phyloP scores from a whole-genome alignment of 768 basidiomycete species.

The Boletus pseudopeckii region DNA sequence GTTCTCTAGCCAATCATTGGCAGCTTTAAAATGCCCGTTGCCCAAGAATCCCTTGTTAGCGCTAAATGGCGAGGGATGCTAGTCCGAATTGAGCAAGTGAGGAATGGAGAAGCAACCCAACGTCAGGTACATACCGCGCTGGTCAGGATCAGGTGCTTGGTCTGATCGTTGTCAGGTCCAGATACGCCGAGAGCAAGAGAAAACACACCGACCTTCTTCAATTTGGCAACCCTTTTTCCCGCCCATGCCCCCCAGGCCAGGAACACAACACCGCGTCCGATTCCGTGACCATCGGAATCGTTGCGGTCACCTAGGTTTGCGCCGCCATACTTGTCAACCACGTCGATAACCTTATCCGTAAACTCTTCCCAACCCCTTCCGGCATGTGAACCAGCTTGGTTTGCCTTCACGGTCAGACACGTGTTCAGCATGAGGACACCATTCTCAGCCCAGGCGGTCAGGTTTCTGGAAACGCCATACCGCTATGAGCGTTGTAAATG shows the following conservation, averaged over 20 bases:
- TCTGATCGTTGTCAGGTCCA: slow-evolving; percentile 40
- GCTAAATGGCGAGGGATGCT: slow-evolving; percentile 85
- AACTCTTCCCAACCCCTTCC: slow-evolving; percentile 90
- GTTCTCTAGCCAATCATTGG: slow-evolving; percentile 82
- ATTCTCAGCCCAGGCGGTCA: slow-evolving; percentile 75
- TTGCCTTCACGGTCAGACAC: slow-evolving; percentile 82
- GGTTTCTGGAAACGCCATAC: slow-evolving; percentile 49
- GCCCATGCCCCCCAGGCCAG: slow-evolving; percentile 92
- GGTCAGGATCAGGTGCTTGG: slow-evolving; percentile 74
- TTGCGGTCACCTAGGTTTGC: slow-evolving; percentile 51
- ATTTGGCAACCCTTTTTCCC: slow-evolving; percentile 72
- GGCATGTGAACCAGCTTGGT: slow-evolving; percentile 74
- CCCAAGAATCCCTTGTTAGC: slow-evolving; percentile 81
- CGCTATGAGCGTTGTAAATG: slow-evolving; percentile 5
- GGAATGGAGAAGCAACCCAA: slow-evolving; percentile 16
- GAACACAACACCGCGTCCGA: slow-evolving; percentile 77
- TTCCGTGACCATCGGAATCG: slow-evolving; percentile 40
- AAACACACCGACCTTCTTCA: slow-evolving; percentile 57
- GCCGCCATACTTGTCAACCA: slow-evolving; percentile 74
- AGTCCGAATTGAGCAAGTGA: slow-evolving; percentile 29
- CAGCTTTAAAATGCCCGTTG: slow-evolving; percentile 82
- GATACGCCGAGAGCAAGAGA: slow-evolving; percentile 8
- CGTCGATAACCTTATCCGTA: slow-evolving; percentile 76
- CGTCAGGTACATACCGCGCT: slow-evolving; percentile 56
- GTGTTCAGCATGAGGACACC: slow-evolving; percentile 93